Evolutionary conservation across 768 basidiomycete genomes (phyloP).

Genomic region (Cytidiella melzeri): DNA sequence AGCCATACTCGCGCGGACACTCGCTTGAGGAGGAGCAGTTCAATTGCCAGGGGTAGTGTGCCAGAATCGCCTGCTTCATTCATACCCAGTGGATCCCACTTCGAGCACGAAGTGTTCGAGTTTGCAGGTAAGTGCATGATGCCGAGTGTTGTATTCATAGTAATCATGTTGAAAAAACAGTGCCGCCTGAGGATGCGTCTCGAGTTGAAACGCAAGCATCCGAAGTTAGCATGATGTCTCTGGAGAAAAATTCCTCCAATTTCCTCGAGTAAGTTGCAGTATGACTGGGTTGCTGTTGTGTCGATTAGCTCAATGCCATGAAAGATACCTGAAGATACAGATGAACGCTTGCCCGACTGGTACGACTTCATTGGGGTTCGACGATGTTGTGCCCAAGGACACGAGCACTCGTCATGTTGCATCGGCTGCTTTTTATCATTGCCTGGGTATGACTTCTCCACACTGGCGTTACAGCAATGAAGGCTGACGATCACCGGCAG

Average conservation of each 20-base stretch:
- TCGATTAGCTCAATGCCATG: conserved; percentile 14
- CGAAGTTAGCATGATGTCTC: conserved; percentile 46
- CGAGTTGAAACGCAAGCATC: conserved; percentile 45
- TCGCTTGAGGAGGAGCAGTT: conserved; percentile 44
- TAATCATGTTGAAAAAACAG: conserved; percentile 11
- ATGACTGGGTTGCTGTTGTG: background rate
- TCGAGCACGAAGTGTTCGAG: conserved; percentile 53
- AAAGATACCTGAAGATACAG: conserved; percentile 77
- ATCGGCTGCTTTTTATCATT: conserved; percentile 80
- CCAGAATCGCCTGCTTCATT: conserved; percentile 46
- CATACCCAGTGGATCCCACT: conserved; percentile 33
- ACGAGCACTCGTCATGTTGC: conserved; percentile 75
- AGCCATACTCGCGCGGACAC: conserved; percentile 49
- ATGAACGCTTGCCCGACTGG: conserved; percentile 48
- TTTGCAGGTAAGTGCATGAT: conserved; percentile 50
- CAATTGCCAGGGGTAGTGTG: conserved; percentile 39
- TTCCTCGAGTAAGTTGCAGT: conserved; percentile 60
- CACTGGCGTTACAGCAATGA: too few species aligned
- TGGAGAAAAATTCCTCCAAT: conserved; percentile 75
- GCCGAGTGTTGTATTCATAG: conserved; percentile 5
- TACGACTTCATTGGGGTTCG: conserved; percentile 47
- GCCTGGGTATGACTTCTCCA: conserved; percentile 71
- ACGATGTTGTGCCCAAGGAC: conserved; percentile 55
- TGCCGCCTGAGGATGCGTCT: conserved; percentile 24
- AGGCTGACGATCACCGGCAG: too few species aligned